phyloP scores from a whole-genome alignment of 495 filamentous ascomycete genomes.

The Penicillium simplicissimum region DNA sequence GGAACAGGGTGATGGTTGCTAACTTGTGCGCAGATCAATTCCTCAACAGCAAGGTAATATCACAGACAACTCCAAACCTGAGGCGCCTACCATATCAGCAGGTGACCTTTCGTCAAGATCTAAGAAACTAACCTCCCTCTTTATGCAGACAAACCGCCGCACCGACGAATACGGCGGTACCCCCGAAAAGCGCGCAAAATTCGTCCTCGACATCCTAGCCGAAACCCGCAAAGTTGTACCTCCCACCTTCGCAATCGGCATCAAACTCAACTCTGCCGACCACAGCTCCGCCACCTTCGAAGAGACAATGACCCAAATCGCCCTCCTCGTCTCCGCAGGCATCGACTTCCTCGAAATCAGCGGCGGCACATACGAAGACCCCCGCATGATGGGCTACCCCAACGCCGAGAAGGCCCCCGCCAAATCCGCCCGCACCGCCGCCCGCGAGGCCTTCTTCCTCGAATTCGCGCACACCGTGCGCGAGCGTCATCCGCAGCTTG shows the following conservation, averaged over 20 bases:
- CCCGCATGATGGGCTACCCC: conserved; percentile 37
- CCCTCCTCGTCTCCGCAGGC: conserved; percentile 50
- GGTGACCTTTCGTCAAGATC: background rate
- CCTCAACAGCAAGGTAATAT: conserved; percentile 39
- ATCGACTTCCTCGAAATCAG: conserved; percentile 66
- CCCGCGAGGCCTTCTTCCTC: conserved; percentile 64
- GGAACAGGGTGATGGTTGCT: conserved; percentile 3
- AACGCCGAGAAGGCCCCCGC: background rate
- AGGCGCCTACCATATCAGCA: too few species aligned
- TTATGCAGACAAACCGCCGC: conserved; percentile 41
- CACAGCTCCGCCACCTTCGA: conserved; percentile 46
- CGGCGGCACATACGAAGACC: conserved; percentile 59
- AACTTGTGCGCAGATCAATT: conserved; percentile 39
- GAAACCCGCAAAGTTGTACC: conserved; percentile 48
- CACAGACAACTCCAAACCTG: background rate
- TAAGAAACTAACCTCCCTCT: conserved; percentile 5
- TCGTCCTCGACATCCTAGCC: conserved; percentile 49
- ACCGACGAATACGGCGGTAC: conserved; percentile 53
- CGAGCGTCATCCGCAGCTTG: conserved; percentile 40
- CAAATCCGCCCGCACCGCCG: conserved; percentile 42
- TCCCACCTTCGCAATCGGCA: conserved; percentile 53
- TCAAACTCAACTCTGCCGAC: conserved; percentile 66
- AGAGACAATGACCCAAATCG: conserved; percentile 54
- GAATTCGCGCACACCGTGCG: conserved; percentile 54
- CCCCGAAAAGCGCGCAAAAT: conserved; percentile 43